Percentiles rank a stretch among this genome's conserved stretches.
Conservation (phyloP, 140 eudicot species). For the Cichorium intybus region DNA sequence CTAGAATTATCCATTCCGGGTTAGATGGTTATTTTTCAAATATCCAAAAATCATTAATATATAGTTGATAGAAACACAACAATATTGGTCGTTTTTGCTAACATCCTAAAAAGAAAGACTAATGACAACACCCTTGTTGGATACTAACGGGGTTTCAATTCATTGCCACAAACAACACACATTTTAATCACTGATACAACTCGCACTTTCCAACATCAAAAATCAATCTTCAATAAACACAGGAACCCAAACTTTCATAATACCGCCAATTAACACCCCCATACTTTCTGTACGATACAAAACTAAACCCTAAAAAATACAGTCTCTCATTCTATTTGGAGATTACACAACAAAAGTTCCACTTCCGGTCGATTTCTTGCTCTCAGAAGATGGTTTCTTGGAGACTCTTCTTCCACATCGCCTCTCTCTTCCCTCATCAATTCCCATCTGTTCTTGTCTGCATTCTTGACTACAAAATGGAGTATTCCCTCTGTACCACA, state of each 20-base stretch:
- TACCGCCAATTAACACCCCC: not conserved
- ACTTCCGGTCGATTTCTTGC: conserved; percentile 33
- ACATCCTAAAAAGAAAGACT: too few relatives aligned
- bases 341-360: conserved; percentile 46
- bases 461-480: conserved; percentile 96
- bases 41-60: too few relatives aligned
- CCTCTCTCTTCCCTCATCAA: conserved; percentile 66
- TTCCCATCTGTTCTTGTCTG: conserved; percentile 87
- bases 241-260: not conserved
- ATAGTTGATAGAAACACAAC: too few relatives aligned
- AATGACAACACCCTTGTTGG: too few relatives aligned
- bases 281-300: not conserved
- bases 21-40: too few relatives aligned
- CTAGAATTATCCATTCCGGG: too few relatives aligned
- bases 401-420: conserved; percentile 42
- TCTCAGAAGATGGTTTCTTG: conserved; percentile 24
- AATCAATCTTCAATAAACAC: not conserved
- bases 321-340: not conserved
- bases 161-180: conserved; percentile 2
- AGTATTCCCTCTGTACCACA: conserved; percentile 75
- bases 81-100: too few relatives aligned
- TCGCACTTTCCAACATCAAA: too few relatives aligned
- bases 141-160: too few relatives aligned
- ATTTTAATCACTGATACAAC: not conserved
- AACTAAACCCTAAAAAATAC: not conserved